phyloP scores from a whole-genome alignment of 2,329 filamentous ascomycete species.

The Lizonia empirigonia region DNA sequence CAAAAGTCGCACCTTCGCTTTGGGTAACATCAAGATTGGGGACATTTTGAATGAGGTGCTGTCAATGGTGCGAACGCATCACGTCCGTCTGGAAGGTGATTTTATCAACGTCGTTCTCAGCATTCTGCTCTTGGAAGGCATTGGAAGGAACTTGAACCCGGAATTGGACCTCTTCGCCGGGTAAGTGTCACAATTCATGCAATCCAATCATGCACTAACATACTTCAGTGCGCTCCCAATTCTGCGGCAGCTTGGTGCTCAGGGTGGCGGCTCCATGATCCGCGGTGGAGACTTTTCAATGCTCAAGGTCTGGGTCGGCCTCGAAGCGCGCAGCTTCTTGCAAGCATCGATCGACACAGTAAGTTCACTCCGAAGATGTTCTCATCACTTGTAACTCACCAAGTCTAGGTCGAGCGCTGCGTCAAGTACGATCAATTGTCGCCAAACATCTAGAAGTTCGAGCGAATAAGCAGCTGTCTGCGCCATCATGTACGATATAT shows the following conservation, averaged over 20 bases:
- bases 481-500: too few species aligned
- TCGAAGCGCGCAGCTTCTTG: constrained; percentile 87
- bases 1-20: constrained; percentile 86
- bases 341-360: constrained; percentile 90
- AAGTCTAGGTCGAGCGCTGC: constrained; percentile 74
- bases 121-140: constrained; percentile 90
- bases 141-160: constrained; percentile 85
- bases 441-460: constrained; percentile 70
- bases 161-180: constrained; percentile 83
- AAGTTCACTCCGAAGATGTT: constrained; percentile 45
- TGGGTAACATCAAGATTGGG: constrained; percentile 94
- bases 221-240: constrained; percentile 79
- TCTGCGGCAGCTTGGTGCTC: constrained; percentile 80
- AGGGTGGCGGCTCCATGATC: constrained; percentile 66
- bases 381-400: constrained; percentile 2
- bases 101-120: constrained; percentile 98
- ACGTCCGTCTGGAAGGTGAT: constrained; percentile 93
- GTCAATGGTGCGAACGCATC: constrained; percentile 87
- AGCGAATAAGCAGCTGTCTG: not conserved
- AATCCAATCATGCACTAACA: constrained; percentile 17
- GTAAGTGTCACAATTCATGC: constrained; percentile 48
- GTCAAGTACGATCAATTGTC: constrained; percentile 90
- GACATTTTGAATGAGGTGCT: constrained; percentile 92
- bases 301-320: constrained; percentile 87
- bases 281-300: constrained; percentile 63